Conservation (phyloP, 176 grass and related monocot genomes). For the Tillandsia leiboldiana region DNA sequence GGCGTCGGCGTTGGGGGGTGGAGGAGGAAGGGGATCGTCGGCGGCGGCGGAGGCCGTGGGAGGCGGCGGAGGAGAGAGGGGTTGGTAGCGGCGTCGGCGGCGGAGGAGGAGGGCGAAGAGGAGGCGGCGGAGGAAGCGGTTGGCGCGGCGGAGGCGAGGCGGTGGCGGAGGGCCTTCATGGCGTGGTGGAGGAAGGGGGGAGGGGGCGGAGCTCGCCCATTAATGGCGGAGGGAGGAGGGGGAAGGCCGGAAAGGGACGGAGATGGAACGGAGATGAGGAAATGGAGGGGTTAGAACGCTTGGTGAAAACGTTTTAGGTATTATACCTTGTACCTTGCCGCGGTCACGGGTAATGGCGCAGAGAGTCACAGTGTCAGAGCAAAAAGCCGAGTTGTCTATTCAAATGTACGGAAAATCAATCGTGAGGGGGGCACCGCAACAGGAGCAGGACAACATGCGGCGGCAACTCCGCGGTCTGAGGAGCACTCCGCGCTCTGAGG, state of each 20-base stretch:
- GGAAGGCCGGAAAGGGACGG: not conserved
- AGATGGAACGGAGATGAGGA: not conserved
- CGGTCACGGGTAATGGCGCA: too few relatives aligned
- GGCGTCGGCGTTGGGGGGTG: not conserved
- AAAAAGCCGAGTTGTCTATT: too few relatives aligned
- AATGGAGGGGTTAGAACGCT: too few relatives aligned
- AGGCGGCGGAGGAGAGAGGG: slow-evolving; percentile 18
- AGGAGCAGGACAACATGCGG: too few relatives aligned
- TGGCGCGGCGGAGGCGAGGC: slow-evolving; percentile 42
- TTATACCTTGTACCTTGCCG: too few relatives aligned
- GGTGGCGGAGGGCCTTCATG: slow-evolving; percentile 6
- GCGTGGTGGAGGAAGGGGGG: not conserved
- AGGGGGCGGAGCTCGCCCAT: not conserved
- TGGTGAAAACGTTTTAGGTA: too few relatives aligned
- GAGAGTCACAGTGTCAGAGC: too few relatives aligned
- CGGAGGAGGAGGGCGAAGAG: slow-evolving; percentile 52
- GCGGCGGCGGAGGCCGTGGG: not conserved
- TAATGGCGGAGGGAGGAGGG: not conserved
- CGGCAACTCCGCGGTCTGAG: too few relatives aligned
- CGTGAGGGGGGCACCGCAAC: too few relatives aligned
- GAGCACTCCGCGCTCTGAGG: too few relatives aligned
- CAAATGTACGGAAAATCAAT: too few relatives aligned
- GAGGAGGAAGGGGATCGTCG: not conserved
- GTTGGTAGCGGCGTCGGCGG: slow-evolving; percentile 35
- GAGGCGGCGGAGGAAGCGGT: slow-evolving; percentile 53